Conservation (phyloP, 495 filamentous ascomycete genomes). For the Penicillium lividum region DNA sequence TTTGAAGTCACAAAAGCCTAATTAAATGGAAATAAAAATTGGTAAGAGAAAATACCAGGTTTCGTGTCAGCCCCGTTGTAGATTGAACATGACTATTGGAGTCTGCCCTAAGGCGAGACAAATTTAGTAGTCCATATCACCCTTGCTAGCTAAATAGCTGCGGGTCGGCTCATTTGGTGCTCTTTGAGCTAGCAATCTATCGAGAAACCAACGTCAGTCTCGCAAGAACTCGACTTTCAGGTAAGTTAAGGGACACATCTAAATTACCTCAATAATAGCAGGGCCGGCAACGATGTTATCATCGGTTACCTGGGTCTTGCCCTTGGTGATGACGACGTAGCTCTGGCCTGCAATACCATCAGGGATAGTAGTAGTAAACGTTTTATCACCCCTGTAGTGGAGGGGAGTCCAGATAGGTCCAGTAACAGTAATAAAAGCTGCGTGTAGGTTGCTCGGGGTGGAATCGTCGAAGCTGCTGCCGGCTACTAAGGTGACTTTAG, state of each 20-base stretch:
- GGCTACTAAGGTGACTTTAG: conserved; percentile 15
- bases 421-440: conserved; percentile 42
- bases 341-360: conserved; percentile 35
- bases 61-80: not conserved
- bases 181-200: not conserved
- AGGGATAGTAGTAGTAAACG: conserved; percentile 38
- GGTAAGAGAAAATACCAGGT: not conserved
- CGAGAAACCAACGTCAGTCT: not conserved
- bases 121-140: not conserved
- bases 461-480: conserved; percentile 25
- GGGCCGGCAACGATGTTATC: conserved; percentile 36
- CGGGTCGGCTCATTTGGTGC: not conserved
- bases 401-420: conserved; percentile 34
- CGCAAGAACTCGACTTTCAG: not conserved
- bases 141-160: not conserved
- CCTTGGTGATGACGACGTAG: conserved; percentile 39
- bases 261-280: conserved; percentile 37
- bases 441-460: conserved; percentile 10
- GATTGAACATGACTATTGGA: not conserved
- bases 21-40: not conserved
- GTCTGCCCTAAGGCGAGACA: not conserved
- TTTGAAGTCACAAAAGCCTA: not conserved
- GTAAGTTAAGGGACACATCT: not conserved
- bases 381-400: conserved; percentile 26
- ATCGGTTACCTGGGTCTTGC: conserved; percentile 26